These are phyloP conservation scores for Platanus orientalis DNA, from an alignment of 164 flowering plant species.

Conservation along the genomic window DNA sequence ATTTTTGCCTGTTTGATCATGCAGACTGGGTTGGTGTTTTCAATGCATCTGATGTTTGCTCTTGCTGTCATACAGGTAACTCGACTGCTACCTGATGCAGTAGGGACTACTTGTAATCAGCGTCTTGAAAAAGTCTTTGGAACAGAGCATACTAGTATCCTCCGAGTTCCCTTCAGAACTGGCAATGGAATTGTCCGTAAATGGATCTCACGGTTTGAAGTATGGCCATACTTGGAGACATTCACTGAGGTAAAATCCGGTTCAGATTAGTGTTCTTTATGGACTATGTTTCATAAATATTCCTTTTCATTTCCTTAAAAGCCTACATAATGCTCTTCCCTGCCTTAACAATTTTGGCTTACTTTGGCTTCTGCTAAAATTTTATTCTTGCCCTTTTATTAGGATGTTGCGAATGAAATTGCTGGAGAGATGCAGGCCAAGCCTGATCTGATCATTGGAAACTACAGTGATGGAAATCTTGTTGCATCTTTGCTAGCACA, in stretches of 20 bases:
- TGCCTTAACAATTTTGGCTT: not conserved
- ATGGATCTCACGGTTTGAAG: constrained; percentile 98
- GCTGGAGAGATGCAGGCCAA: constrained; percentile 73
- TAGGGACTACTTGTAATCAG: constrained; percentile 89
- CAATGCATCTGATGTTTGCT: constrained; percentile 4
- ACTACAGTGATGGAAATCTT: constrained; percentile 97
- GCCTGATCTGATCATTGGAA: constrained; percentile 94
- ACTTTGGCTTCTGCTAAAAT: not conserved
- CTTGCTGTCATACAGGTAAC: constrained; percentile 50
- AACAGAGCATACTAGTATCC: constrained; percentile 69
- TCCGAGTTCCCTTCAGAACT: constrained; percentile 90
- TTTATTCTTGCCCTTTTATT: constrained; percentile 7
- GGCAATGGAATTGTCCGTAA: constrained; percentile 86
- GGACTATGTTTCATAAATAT: not conserved
- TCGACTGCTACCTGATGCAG: constrained; percentile 95
- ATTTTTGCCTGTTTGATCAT: not conserved
- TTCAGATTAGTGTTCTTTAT: not conserved
- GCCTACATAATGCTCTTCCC: not conserved
- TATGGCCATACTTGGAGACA: constrained; percentile 98
- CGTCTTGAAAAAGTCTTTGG: constrained; percentile 89
- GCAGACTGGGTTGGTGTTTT: too few species aligned
- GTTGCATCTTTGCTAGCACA: constrained; percentile 93
- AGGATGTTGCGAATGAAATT: constrained; percentile 92
- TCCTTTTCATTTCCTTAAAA: not conserved
- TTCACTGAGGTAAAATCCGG: constrained; percentile 67